Base-by-base conservation (phyloP, 768 basidiomycete genomes). In the Panaeolus papilionaceus region DNA sequence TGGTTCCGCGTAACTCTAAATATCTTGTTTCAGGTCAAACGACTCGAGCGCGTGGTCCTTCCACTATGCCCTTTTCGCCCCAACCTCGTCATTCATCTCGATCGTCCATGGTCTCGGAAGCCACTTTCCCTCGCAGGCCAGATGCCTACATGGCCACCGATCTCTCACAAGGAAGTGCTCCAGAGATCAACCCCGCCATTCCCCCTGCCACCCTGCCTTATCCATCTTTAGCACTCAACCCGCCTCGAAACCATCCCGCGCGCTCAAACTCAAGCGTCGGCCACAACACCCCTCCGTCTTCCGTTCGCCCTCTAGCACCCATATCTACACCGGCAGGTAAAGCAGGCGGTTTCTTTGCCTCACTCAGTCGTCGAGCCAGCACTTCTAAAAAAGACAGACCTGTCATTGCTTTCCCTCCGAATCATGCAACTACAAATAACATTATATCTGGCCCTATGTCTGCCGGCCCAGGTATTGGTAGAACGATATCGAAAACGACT, bases 91-190 rank as follows among this genome's bases (percentile, higher is more conserved):
- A 92, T 68, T 83, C 88, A 1, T 93, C 93, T 18, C 83, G 86
- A 51, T 86, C 87, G 0, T 94, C 93, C 10, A 86, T 89, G 70
- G 86, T 87, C 16, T 92, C 93, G 4, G 91, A 92, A 70, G 86
- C 85, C 49, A 93, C 93, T 0, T 95, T 95, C 77, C 92, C 93
- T 16, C 85, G 86, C 33, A 89, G 93, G 37, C 82, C 89, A n/a
- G 93, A 95, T 72, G 92, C 93, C 10, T 89, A 87, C 66, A 82
- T 83, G 28, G 93, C 93, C 6, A 94, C 93, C 2, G 93, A 95
- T 75, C 83, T 95, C 12, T 83, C 88, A 4, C 73, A 78, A 40
- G 77, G 77, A 12, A 77, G 83, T 33, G 82, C 79, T 66, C 65
- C 79, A 71, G 88, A 91, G 71, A 75, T 85, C 65, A 80, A 82